Conservation (phyloP, 345 rosid species). For the Eucalyptus globulus region DNA sequence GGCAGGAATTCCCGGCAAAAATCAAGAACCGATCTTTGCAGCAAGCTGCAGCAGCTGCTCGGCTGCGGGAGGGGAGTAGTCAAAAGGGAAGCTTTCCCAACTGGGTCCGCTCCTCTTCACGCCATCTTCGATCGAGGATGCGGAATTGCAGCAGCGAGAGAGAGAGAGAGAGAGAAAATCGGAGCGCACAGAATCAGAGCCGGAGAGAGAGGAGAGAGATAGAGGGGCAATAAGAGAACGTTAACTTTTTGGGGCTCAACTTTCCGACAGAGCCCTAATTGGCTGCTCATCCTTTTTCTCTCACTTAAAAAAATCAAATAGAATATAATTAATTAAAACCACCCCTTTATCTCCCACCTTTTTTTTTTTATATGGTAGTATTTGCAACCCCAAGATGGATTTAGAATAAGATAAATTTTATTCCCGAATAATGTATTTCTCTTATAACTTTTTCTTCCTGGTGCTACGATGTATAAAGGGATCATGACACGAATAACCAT, state of each 20-base stretch:
- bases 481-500: not conserved
- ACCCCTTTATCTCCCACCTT: not conserved
- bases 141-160: not conserved
- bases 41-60: not conserved
- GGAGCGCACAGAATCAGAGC: not conserved
- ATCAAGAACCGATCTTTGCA: not conserved
- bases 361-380: not conserved
- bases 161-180: not conserved
- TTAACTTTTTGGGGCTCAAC: conserved; percentile 12
- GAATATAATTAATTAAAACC: not conserved
- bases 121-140: not conserved
- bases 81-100: not conserved
- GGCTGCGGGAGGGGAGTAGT: not conserved
- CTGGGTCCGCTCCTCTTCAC: not conserved
- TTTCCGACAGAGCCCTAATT: conserved; percentile 21
- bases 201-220: not conserved
- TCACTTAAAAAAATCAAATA: not conserved
- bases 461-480: no score
- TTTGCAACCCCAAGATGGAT: not conserved
- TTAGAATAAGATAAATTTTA: not conserved
- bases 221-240: not conserved
- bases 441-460: not conserved
- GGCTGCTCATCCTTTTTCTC: not conserved
- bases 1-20: not conserved
- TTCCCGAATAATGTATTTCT: not conserved